Evolutionary conservation across 371 early-diverging fungal species (phyloP), one percentile per base, ranked within the genome.

Genomic region (Actinomucor elegans): DNA sequence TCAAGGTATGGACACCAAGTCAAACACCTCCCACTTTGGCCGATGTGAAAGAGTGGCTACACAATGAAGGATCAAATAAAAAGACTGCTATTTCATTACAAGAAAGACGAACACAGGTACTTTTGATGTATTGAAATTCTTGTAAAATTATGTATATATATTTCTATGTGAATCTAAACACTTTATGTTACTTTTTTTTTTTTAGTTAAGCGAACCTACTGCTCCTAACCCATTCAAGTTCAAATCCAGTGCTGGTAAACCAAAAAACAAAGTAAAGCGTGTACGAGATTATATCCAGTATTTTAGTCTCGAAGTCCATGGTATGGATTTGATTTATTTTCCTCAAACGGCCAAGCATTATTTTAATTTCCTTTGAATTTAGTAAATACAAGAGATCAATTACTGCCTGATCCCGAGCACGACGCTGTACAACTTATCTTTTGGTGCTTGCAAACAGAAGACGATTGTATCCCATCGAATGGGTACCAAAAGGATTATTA

Each of bases 121-220:
- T n/a, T n/a, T n/a, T n/a, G n/a, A n/a, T n/a, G n/a, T n/a, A n/a
- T n/a, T n/a, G n/a, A n/a, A n/a, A n/a, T n/a, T n/a, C n/a, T n/a
- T n/a, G n/a, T n/a, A n/a, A n/a, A n/a, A n/a, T n/a, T n/a, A n/a
- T n/a, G n/a, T n/a, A n/a, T n/a, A n/a, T n/a, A n/a, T n/a, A n/a
- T n/a, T n/a, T n/a, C n/a, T n/a, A n/a, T n/a, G n/a, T n/a, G n/a
- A n/a, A n/a, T n/a, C n/a, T n/a, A n/a, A n/a, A n/a, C n/a, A n/a
- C n/a, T n/a, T n/a, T n/a, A n/a, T n/a, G n/a, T n/a, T n/a, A n/a
- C n/a, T n/a, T n/a, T n/a, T n/a, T n/a, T n/a, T n/a, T n/a, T n/a
- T 27, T 23, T 66, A 85, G 73, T 37, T 87, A 24, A 84, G 86
- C 53, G 75, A 71, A 0, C 84, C 86, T 5, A 84, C 87, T 0